Percentiles rank a stretch among this genome's conserved stretches.
phyloP scores from a whole-genome alignment of 768 basidiomycete genomes.

The Calvatia gigantea region DNA sequence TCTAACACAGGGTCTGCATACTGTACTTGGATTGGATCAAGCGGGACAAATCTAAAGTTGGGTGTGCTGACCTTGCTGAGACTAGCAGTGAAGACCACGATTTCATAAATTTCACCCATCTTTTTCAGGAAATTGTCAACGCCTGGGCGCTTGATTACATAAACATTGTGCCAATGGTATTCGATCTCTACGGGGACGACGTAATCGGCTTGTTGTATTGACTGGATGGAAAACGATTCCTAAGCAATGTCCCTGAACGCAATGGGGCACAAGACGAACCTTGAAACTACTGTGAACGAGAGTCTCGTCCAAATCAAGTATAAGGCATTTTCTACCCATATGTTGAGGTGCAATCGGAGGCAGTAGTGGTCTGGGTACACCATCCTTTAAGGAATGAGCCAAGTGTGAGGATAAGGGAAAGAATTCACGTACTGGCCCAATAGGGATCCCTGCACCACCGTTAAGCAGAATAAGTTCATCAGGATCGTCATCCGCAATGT shows the following conservation, averaged over 20 bases:
- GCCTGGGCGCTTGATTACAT: slow-evolving; percentile 97
- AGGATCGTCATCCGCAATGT: slow-evolving; percentile 76
- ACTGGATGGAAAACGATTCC: slow-evolving; percentile 42
- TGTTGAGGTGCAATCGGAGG: slow-evolving; percentile 81
- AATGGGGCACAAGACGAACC: slow-evolving; percentile 40
- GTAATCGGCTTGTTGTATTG: slow-evolving; percentile 93
- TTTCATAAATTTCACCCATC: slow-evolving; percentile 98
- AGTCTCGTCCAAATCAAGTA: slow-evolving; percentile 96
- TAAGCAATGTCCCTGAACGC: slow-evolving; percentile 9
- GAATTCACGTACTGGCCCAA: slow-evolving; percentile 73
- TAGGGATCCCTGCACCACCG: slow-evolving; percentile 93
- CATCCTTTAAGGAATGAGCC: slow-evolving; percentile 55
- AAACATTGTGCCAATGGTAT: slow-evolving; percentile 97
- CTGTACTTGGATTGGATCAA: slow-evolving; percentile 36
- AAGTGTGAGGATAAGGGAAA: not conserved
- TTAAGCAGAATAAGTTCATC: slow-evolving; percentile 76
- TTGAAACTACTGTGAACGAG: slow-evolving; percentile 98
- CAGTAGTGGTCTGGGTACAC: slow-evolving; percentile 80
- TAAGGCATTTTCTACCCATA: slow-evolving; percentile 89
- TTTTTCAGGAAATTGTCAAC: slow-evolving; percentile 95
- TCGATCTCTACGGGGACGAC: slow-evolving; percentile 99
- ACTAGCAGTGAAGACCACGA: slow-evolving; percentile 97
- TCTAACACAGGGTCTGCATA: slow-evolving; percentile 99
- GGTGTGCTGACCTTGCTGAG: slow-evolving; percentile 78
- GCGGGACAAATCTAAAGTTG: slow-evolving; percentile 3